phyloP scores from a whole-genome alignment of 768 basidiomycete species.

The Mrakia hoshinonis region DNA sequence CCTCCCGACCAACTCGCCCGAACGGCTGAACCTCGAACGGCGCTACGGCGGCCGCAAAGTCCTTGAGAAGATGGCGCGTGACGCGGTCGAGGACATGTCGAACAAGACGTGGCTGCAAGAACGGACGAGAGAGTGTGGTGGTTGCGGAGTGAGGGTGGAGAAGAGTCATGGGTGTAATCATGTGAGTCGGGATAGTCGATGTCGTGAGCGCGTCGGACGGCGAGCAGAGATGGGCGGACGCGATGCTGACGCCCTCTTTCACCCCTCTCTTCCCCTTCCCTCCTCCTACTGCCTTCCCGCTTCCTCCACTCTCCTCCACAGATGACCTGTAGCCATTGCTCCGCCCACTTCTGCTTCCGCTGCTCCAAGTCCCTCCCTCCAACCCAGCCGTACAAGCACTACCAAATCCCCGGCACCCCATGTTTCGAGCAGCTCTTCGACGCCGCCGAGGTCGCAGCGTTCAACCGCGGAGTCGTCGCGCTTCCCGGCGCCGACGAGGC shows the following conservation, averaged over 20 bases:
- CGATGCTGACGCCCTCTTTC: background rate
- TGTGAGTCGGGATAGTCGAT: conserved; percentile 46
- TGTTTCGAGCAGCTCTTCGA: conserved; percentile 25
- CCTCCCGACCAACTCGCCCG: conserved; percentile 7
- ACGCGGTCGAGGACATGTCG: conserved; percentile 63
- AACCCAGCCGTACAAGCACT: conserved; percentile 21
- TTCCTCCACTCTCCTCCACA: too few relatives aligned
- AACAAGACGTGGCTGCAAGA: conserved; percentile 64
- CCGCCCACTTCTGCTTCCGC: conserved; percentile 33
- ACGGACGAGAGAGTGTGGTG: conserved; percentile 59
- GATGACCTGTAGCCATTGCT: conserved; percentile 21
- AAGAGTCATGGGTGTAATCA: conserved; percentile 67
- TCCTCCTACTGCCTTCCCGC: too few relatives aligned
- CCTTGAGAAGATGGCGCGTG: conserved; percentile 53
- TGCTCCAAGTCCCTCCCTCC: conserved; percentile 30
- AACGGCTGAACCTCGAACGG: conserved; percentile 16
- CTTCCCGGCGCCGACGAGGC: background rate
- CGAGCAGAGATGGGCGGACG: too few relatives aligned
- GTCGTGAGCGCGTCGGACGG: background rate
- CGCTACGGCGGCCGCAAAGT: conserved; percentile 43
- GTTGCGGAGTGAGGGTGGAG: conserved; percentile 60
- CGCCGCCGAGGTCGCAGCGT: conserved; percentile 12
- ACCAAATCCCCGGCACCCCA: background rate
- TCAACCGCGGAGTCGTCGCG: conserved; percentile 1
- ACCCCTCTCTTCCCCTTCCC: conserved; percentile 21